phyloP scores from a whole-genome alignment of 116 monocot species.

The Cymodocea nodosa region DNA sequence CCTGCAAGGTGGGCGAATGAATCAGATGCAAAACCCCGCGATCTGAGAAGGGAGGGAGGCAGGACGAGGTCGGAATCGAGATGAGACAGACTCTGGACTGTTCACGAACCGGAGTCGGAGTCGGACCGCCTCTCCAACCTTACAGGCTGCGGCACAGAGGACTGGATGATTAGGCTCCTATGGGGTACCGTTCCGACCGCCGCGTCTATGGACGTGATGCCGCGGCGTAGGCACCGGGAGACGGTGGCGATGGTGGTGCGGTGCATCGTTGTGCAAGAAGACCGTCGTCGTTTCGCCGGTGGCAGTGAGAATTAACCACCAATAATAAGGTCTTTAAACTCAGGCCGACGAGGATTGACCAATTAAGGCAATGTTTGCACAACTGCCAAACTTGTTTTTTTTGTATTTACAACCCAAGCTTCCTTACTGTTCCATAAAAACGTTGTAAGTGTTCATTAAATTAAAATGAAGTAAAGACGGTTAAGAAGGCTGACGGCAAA shows the following conservation, averaged over 20 bases:
- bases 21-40: background rate
- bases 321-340: too few relatives aligned
- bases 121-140: slow-evolving; percentile 39
- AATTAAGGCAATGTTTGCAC: too few relatives aligned
- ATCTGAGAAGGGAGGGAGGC: background rate
- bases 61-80: background rate
- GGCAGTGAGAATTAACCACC: too few relatives aligned
- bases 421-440: too few relatives aligned
- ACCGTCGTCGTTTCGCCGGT: too few relatives aligned
- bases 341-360: too few relatives aligned
- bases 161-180: slow-evolving; percentile 45
- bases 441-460: too few relatives aligned
- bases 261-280: background rate
- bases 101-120: slow-evolving; percentile 39
- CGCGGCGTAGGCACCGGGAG: background rate
- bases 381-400: too few relatives aligned
- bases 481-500: too few relatives aligned
- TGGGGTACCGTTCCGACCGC: background rate
- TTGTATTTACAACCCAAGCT: too few relatives aligned
- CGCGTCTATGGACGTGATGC: background rate
- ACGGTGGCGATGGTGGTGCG: background rate
- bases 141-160: slow-evolving; percentile 21
- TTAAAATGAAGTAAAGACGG: too few relatives aligned
- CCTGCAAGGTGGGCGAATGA: slow-evolving; percentile 21
- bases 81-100: background rate